Evolutionary conservation across 371 early-diverging fungal genomes (phyloP).

Genomic region (Haplosporangium sp.): DNA sequence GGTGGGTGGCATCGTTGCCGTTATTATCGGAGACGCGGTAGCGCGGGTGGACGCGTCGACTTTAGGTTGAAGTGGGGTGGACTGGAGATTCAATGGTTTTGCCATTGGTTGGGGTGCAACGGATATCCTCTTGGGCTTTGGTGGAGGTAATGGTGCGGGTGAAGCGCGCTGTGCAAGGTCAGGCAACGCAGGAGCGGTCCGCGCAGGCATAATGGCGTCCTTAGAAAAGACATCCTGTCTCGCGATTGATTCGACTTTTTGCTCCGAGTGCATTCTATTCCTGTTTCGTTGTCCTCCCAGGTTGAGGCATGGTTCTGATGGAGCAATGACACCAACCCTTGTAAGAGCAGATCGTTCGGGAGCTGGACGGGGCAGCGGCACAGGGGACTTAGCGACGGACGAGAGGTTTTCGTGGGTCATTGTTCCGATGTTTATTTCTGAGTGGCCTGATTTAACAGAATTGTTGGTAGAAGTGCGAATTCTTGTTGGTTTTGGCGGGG

Average conservation of each 20-base stretch:
- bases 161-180: constrained; percentile 10
- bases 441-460: constrained; percentile 8
- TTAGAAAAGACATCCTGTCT: background rate
- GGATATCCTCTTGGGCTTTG: constrained; percentile 48
- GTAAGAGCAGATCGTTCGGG: background rate
- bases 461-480: constrained; percentile 21
- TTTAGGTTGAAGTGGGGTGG: constrained; percentile 20
- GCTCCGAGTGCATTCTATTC: too few relatives aligned
- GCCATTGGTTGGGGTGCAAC: constrained; percentile 43
- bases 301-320: background rate
- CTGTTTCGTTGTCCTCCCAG: background rate
- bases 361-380: constrained; percentile 14
- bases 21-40: background rate
- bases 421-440: constrained; percentile 1
- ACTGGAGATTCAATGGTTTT: constrained; percentile 41
- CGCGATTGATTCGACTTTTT: too few relatives aligned
- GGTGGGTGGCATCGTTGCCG: constrained; percentile 6
- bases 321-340: background rate
- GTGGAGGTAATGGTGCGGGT: constrained; percentile 27
- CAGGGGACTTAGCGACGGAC: constrained; percentile 13
- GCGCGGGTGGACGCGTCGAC: constrained; percentile 13
- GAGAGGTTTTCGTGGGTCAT: constrained; percentile 9
- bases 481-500: constrained; percentile 38
- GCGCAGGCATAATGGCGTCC: background rate
- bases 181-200: background rate